These are phyloP conservation scores for Asterionellopsis glacialis DNA, from an alignment of 108 stramenopile genomes.

Conservation along the genomic window DNA sequence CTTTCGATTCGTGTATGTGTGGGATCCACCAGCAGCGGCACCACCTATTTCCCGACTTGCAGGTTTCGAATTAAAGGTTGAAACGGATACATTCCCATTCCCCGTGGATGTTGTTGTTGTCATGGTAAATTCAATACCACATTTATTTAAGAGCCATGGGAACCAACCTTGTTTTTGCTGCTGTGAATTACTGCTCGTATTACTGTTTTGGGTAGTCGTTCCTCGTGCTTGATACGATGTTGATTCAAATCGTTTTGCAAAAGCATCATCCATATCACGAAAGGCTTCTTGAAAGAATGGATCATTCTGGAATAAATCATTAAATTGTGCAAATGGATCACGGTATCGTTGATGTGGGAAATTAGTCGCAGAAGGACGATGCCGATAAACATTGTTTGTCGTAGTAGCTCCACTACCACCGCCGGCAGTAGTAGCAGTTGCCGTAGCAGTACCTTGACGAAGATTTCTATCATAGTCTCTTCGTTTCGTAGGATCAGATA, in stretches of 20 bases:
- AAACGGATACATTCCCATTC: constrained; percentile 30
- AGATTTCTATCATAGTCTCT: constrained; percentile 86
- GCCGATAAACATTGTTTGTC: no score
- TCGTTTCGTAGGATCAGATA: constrained; percentile 85
- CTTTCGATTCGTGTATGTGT: constrained; percentile 29
- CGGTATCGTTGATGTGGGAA: background rate
- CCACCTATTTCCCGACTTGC: background rate
- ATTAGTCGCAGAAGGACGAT: background rate
- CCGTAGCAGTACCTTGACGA: constrained; percentile 75
- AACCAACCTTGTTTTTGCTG: constrained; percentile 25
- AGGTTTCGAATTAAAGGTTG: constrained; percentile 21
- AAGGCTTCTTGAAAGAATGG: constrained; percentile 70
- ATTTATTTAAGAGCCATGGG: constrained; percentile 48
- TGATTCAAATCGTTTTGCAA: constrained; percentile 34
- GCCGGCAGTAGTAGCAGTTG: no score
- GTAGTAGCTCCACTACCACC: no score
- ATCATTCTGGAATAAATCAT: constrained; percentile 66
- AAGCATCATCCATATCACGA: constrained; percentile 59
- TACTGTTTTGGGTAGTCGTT: no score
- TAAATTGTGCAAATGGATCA: constrained; percentile 61
- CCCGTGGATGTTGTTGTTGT: constrained; percentile 22
- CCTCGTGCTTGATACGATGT: no score
- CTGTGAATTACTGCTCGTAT: background rate
- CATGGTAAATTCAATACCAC: constrained; percentile 45
- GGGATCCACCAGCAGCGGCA: background rate